Evolutionary conservation across 768 basidiomycete genomes (phyloP), one percentile per base, ranked within the genome.

Genomic region (Pholiota conissans): DNA sequence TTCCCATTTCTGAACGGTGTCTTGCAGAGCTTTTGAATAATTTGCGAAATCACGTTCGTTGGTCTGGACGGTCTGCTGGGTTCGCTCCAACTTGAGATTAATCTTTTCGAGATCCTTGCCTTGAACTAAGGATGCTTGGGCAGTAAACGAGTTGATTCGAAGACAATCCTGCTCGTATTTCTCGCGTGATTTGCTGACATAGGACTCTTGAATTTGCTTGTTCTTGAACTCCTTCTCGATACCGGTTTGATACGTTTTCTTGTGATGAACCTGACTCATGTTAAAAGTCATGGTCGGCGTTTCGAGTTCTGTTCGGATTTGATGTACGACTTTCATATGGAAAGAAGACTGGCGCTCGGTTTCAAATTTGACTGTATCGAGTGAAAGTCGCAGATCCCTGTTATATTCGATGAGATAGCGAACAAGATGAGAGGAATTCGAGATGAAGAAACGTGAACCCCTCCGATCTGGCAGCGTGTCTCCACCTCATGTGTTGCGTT

Each of bases 31-130:
- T 55, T 84, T 84, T 2, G 91, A 84, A 68, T 94, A 95, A 68
- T 90, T 91, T n/a, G 83, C 81, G 67, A 93, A 98, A 59, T 99
- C 97, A 34, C 89, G 84, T 73, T 98, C 95, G 69, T 97, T 97
- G 7, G 84, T 81, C 57, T 89, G 88, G 1, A 98, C 93, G 0
- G 93, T 94, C 73, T 91, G 88, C 61, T 93, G 87, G n/a, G 92
- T 92, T 28, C 90, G 84, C 65, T 96, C 94, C 20, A 98, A 80
- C 74, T 94, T 97, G 55, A 85, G 66, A 28, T 87, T 84, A 35
- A 97, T 84, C 76, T 91, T 94, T 64, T 99, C 97, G 28, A 95
- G 79, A 56, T 98, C 96, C 67, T 86, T 89, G 28, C 97, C 97
- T 70, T 98, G 97, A 24, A 92, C 86, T 7, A 98, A 83, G 1